These are phyloP conservation scores for Cylindrodendrum hubeiense DNA, from an alignment of 2,329 filamentous ascomycete species.

Conservation along the genomic window DNA sequence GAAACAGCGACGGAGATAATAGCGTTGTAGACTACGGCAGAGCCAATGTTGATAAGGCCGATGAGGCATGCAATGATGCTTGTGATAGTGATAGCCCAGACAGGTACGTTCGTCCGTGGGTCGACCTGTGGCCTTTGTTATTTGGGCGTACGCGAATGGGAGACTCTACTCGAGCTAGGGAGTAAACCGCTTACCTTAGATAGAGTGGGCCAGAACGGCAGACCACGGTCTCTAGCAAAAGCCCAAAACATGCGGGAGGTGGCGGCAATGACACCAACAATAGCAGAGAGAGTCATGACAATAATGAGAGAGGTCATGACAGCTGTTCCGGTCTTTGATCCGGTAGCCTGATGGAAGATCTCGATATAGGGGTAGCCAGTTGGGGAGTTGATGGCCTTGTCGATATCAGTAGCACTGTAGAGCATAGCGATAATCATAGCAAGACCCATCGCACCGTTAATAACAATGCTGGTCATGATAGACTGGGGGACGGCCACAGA, in stretches of 20 bases:
- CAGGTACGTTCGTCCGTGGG: slow-evolving; percentile 34
- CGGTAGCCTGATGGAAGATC: slow-evolving; percentile 40
- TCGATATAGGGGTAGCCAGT: slow-evolving; percentile 42
- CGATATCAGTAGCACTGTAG: slow-evolving; percentile 37
- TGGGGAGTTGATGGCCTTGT: slow-evolving; percentile 33
- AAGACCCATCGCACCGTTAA: slow-evolving; percentile 37
- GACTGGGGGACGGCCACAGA: slow-evolving; percentile 37
- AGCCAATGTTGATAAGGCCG: slow-evolving; percentile 39
- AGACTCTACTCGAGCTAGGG: neutral
- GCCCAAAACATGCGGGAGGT: slow-evolving; percentile 43
- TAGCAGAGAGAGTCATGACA: slow-evolving; percentile 39
- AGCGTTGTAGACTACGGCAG: slow-evolving; percentile 38
- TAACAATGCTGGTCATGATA: slow-evolving; percentile 37
- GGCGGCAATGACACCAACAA: slow-evolving; percentile 39
- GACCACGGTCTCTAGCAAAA: slow-evolving; percentile 35
- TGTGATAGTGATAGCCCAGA: slow-evolving; percentile 37
- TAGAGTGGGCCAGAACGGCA: slow-evolving; percentile 35
- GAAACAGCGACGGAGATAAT: slow-evolving; percentile 39
- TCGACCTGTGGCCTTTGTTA: slow-evolving; percentile 31
- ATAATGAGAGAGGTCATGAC: slow-evolving; percentile 36
- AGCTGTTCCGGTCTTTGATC: slow-evolving; percentile 32
- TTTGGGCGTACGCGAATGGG: accelerated
- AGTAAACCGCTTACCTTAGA: slow-evolving; percentile 23
- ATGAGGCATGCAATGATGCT: slow-evolving; percentile 38
- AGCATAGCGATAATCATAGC: slow-evolving; percentile 43